These are phyloP conservation scores for Penicillium soppii DNA, from an alignment of 495 filamentous ascomycete genomes.

Conservation along the genomic window DNA sequence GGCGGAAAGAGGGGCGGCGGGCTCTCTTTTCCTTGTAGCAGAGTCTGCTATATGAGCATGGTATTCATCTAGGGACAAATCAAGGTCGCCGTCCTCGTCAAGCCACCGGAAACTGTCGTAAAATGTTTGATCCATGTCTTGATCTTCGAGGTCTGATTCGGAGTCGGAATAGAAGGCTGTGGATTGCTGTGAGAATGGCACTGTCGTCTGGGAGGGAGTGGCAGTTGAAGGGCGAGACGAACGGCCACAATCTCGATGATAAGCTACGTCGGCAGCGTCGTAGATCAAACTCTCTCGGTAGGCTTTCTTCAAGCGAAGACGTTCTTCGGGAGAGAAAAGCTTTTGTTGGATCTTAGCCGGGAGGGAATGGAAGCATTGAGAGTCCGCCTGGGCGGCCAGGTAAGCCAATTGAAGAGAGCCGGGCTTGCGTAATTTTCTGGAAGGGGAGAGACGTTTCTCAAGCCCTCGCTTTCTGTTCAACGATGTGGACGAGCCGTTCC, in stretches of 20 bases:
- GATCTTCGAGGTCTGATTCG: constrained; percentile 29
- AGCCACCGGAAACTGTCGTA: constrained; percentile 77
- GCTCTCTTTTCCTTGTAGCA: constrained; percentile 20
- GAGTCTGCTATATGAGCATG: constrained; percentile 43
- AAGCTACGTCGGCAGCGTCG: constrained; percentile 70
- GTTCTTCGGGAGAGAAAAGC: constrained; percentile 74
- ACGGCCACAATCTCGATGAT: constrained; percentile 16
- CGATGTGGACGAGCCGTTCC: constrained; percentile 9
- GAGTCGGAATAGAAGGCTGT: constrained; percentile 34
- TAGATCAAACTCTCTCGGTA: constrained; percentile 60
- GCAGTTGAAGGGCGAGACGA: constrained; percentile 21
- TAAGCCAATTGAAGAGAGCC: constrained; percentile 41
- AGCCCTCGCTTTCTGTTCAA: constrained; percentile 14
- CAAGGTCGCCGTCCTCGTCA: constrained; percentile 73
- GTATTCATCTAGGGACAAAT: constrained; percentile 62
- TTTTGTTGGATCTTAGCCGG: constrained; percentile 69
- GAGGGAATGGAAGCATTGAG: constrained; percentile 67
- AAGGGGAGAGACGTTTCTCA: constrained; percentile 16
- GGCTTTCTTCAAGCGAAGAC: constrained; percentile 54
- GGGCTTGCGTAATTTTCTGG: constrained; percentile 34
- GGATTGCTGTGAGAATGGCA: constrained; percentile 22
- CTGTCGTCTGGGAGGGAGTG: constrained; percentile 20
- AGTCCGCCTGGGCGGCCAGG: constrained; percentile 54
- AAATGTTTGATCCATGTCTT: constrained; percentile 53
- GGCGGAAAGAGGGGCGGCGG: constrained; percentile 46